Evolutionary conservation across 140 eudicot genomes (phyloP).

Genomic region (Stevia rebaudiana): DNA sequence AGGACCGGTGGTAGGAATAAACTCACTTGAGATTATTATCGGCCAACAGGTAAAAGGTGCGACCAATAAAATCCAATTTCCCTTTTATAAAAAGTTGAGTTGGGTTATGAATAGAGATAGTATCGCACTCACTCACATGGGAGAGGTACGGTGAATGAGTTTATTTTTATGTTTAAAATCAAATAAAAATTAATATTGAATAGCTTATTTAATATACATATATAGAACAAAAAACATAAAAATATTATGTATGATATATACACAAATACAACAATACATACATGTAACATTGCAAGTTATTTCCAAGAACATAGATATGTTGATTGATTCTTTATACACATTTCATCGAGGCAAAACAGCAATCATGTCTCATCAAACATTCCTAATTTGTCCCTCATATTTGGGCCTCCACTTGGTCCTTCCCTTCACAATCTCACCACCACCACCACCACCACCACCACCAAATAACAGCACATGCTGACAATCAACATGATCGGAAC

Average conservation of each 20-base stretch:
- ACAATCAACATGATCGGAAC: slow-evolving; percentile 54
- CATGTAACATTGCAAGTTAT: neutral
- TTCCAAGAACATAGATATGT: neutral
- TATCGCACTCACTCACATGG: no score
- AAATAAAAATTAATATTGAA: no score
- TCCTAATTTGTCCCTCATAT: slow-evolving; percentile 16
- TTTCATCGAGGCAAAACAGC: neutral
- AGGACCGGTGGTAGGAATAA: no score
- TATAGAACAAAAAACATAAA: neutral
- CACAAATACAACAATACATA: no score
- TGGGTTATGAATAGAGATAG: no score
- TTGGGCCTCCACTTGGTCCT: slow-evolving; percentile 82
- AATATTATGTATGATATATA: no score
- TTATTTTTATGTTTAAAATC: no score
- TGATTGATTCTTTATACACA: neutral
- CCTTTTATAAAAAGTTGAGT: no score
- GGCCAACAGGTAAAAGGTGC: no score
- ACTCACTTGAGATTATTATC: no score
- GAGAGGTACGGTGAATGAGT: no score
- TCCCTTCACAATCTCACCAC: slow-evolving; percentile 83
- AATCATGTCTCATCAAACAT: neutral
- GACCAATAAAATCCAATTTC: no score
- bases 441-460: slow-evolving; percentile 34
- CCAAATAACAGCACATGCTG: slow-evolving; percentile 75
- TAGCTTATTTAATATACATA: neutral